Conservation (phyloP, 192 early-diverging fungal species). For the Backusella sp. region DNA sequence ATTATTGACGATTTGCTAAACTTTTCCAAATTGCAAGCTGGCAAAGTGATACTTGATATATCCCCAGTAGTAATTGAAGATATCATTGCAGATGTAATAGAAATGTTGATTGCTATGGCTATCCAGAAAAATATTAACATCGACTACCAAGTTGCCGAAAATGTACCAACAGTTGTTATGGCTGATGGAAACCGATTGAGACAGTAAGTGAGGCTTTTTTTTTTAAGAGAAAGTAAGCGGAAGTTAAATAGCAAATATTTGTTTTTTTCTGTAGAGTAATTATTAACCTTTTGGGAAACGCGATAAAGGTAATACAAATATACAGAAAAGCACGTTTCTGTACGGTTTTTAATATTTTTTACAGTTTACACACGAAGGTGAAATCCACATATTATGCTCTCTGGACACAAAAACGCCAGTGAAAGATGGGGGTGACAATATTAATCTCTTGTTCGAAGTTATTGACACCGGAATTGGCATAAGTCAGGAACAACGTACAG, state of each 20-base stretch:
- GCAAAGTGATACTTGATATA: constrained; percentile 44
- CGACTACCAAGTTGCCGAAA: constrained; percentile 52
- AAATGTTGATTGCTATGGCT: constrained; percentile 61
- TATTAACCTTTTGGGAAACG: constrained; percentile 74
- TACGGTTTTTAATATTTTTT: neutral
- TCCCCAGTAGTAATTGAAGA: constrained; percentile 44
- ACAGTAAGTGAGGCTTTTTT: constrained; percentile 37
- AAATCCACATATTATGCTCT: constrained; percentile 48
- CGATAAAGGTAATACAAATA: constrained; percentile 51
- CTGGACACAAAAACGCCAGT: constrained; percentile 11
- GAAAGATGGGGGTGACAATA: constrained; percentile 10
- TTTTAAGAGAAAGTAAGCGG: neutral
- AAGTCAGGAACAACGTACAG: constrained; percentile 43
- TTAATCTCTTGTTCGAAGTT: constrained; percentile 40
- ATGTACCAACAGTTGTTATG: constrained; percentile 57
- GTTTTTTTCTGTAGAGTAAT: constrained; percentile 38
- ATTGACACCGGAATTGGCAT: constrained; percentile 61
- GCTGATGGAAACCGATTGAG: constrained; percentile 66
- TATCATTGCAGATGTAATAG: constrained; percentile 46
- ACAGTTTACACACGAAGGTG: constrained; percentile 55
- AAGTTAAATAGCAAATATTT: neutral
- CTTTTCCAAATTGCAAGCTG: constrained; percentile 48
- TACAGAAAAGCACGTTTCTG: neutral
- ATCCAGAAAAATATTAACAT: constrained; percentile 60
- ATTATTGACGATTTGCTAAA: constrained; percentile 52